Conservation (phyloP, 2,329 filamentous ascomycete genomes). For the Sarocladium oryzae region DNA sequence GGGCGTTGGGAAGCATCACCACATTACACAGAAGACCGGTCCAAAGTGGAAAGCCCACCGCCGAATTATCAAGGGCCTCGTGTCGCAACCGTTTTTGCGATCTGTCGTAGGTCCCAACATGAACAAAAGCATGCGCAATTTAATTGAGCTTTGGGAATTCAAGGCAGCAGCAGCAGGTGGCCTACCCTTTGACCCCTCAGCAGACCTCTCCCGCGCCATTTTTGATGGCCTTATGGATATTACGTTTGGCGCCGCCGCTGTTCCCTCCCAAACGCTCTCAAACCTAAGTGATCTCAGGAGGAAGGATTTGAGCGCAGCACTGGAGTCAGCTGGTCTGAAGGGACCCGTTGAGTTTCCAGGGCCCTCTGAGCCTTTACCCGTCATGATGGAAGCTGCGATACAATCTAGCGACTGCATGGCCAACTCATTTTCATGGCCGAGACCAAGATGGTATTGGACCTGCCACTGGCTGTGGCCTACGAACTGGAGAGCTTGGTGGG, state of each 20-base stretch:
- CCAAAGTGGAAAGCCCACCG: constrained; percentile 26
- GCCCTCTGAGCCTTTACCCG: not conserved
- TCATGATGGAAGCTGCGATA: not conserved
- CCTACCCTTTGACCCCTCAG: constrained; percentile 17
- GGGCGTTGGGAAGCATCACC: constrained; percentile 26
- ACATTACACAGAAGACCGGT: constrained; percentile 25
- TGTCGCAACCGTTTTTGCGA: constrained; percentile 29
- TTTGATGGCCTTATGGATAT: constrained; percentile 26
- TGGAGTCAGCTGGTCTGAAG: not conserved
- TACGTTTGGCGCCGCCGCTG: constrained; percentile 23
- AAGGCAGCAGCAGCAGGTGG: constrained; percentile 26
- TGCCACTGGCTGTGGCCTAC: not conserved
- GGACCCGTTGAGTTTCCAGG: constrained; percentile 11
- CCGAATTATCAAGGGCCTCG: constrained; percentile 30
- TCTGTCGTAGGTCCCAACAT: constrained; percentile 26
- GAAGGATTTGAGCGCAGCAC: not conserved
- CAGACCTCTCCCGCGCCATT: constrained; percentile 26
- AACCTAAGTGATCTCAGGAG: not conserved
- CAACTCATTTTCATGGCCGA: not conserved
- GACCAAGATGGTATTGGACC: not conserved
- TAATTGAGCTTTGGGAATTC: constrained; percentile 28
- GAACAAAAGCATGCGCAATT: constrained; percentile 22
- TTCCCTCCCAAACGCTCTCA: not conserved
- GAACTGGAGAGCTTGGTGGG: not conserved
- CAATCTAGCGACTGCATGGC: not conserved